These are phyloP conservation scores for Zygoascus sp. DNA, from an alignment of 1,139 yeast species.

Conservation along the genomic window DNA sequence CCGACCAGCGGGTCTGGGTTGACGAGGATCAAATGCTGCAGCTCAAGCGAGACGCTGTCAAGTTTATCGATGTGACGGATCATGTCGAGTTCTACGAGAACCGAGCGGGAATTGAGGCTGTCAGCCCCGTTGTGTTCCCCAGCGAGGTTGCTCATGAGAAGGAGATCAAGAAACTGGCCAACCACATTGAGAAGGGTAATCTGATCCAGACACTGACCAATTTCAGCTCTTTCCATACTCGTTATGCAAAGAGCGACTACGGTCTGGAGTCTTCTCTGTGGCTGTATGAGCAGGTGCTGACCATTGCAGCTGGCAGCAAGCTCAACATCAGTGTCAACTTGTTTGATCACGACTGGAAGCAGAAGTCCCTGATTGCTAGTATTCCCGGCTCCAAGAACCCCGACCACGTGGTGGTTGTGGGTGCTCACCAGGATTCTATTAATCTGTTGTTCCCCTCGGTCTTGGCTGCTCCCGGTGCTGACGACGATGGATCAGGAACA, in stretches of 20 bases:
- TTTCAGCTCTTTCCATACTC: conserved; percentile 69
- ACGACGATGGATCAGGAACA: conserved; percentile 90
- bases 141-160: conserved; percentile 37
- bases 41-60: conserved; percentile 50
- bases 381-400: conserved; percentile 39
- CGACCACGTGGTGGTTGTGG: conserved; percentile 59
- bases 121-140: conserved; percentile 44
- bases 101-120: conserved; percentile 6
- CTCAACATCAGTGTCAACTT: conserved; percentile 36
- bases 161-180: conserved; percentile 42
- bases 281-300: conserved; percentile 51
- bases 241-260: conserved; percentile 68
- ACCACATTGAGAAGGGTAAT: conserved; percentile 41
- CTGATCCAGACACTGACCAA: conserved; percentile 54
- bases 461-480: conserved; percentile 88
- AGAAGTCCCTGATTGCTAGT: conserved; percentile 51
- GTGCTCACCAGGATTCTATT: conserved; percentile 87
- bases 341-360: conserved; percentile 54
- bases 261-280: conserved; percentile 74
- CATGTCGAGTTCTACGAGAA: conserved; percentile 28
- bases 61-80: conserved; percentile 69
- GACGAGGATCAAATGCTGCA: conserved; percentile 54
- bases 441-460: conserved; percentile 68
- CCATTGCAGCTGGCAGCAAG: conserved; percentile 33
- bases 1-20: conserved; percentile 40